Conservation (phyloP, 148 eudicot genomes). For the Talinum fruticosum region DNA sequence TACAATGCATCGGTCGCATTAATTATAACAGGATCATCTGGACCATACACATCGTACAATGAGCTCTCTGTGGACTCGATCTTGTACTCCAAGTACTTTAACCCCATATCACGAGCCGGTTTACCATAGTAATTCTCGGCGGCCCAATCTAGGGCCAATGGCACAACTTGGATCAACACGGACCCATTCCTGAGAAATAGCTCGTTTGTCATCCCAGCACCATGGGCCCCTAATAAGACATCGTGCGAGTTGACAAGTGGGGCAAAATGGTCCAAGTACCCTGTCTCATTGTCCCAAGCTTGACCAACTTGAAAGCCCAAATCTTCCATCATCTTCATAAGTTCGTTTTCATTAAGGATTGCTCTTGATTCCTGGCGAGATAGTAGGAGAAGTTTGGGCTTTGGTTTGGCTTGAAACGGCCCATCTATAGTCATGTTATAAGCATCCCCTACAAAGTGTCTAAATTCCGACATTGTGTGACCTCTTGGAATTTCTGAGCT, state of each 20-base stretch:
- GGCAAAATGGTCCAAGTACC: conserved; percentile 33
- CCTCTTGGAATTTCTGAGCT: conserved; percentile 32
- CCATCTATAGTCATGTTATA: conserved; percentile 22
- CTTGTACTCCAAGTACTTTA: conserved; percentile 49
- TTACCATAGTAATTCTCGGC: conserved; percentile 34
- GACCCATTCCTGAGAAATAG: conserved; percentile 53
- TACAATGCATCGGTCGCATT: conserved; percentile 22
- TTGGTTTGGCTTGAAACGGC: conserved; percentile 4
- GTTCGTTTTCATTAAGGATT: conserved; percentile 38
- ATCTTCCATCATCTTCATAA: conserved; percentile 38
- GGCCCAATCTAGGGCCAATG: conserved; percentile 45
- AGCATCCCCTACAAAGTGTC: conserved; percentile 34
- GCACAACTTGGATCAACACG: conserved; percentile 52
- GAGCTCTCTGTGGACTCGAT: conserved; percentile 50
- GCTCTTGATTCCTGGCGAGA: conserved; percentile 45
- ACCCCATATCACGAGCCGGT: conserved; percentile 44
- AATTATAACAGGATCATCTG: conserved; percentile 24
- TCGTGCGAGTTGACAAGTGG: conserved; percentile 40
- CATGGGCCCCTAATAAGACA: conserved; percentile 54
- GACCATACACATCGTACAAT: conserved; percentile 25
- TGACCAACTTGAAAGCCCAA: conserved; percentile 41
- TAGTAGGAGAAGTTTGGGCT: conserved; percentile 35
- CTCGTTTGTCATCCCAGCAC: conserved; percentile 54
- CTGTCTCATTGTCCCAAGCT: conserved; percentile 19
- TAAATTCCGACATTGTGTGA: conserved; percentile 36